Base-by-base conservation (phyloP, 2,329 filamentous ascomycete genomes). In the Claviceps digitariae region DNA sequence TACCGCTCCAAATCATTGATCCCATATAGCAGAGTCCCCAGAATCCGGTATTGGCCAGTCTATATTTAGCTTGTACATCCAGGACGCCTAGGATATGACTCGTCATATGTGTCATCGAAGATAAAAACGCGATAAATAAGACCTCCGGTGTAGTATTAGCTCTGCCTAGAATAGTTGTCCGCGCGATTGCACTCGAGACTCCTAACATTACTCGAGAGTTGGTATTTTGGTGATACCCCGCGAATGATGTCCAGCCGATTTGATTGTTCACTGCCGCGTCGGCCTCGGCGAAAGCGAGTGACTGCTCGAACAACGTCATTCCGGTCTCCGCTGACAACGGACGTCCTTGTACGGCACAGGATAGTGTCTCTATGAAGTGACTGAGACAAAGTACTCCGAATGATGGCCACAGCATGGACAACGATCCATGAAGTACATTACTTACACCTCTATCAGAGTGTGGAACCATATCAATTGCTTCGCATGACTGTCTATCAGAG, bases 221-320 rank as follows among this genome's bases (percentile, higher is more conserved):
- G 48, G 62, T 67, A 2, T 69, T 62, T 29, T 72, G 69, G 27
- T 72, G 69, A 13, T 71, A 67, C 46, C 76, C 73, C 52, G 77
- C 64, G 58, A 87, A 84, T 1, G 81, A 61, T 0, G 84, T 82
- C 67, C 90, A 81, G 13, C 84, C 84, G 15, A 95, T 78, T 50
- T 90, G 86, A 58, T 84, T 87, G 60, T 83, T 84, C 47, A 96
- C 83, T 58, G 90, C 86, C 31, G 87, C 85, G 66, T 98, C 93
- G 9, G 91, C 91, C 68, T 98, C 93, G 12, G 91, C 89, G 70
- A 97, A 98, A 2, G 91, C 91, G 9, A 98, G 75, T 0, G 90
- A 96, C 64, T 96, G 90, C 66, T 98, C 93, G 62, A 97, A 95
- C 2, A 96, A 79, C 0, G 90, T 95, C 87, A 97, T 95, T 20